A percentile compares a stretch with the other conserved stretches of the same genome.
Conservation (phyloP, 352 stramenopile genomes). For the Phytophthora citricola region DNA sequence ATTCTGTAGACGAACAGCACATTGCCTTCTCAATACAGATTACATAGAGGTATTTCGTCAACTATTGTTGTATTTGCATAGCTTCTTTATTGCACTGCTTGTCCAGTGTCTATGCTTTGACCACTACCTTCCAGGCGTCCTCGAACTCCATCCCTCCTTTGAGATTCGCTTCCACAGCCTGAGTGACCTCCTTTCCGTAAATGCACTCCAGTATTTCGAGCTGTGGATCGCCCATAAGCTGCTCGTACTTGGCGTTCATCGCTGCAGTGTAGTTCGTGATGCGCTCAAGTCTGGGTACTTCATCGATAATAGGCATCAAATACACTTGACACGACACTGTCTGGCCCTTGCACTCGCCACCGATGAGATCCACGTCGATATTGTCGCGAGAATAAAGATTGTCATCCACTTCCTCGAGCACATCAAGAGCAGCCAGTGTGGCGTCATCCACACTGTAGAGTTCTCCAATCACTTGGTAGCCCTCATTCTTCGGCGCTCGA, state of each 20-base stretch:
- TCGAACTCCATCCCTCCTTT: constrained; percentile 43
- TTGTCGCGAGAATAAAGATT: constrained; percentile 56
- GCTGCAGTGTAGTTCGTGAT: constrained; percentile 49
- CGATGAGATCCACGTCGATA: constrained; percentile 50
- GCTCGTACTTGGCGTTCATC: constrained; percentile 43
- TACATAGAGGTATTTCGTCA: constrained; percentile 6
- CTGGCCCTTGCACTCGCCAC: constrained; percentile 26
- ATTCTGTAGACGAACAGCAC: constrained; percentile 88
- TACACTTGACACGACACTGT: constrained; percentile 44
- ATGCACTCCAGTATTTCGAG: constrained; percentile 62
- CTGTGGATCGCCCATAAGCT: constrained; percentile 43
- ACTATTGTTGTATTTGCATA: constrained; percentile 2
- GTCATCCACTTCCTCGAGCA: constrained; percentile 61
- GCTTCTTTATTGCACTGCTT: background rate
- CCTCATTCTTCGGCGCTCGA: constrained; percentile 35
- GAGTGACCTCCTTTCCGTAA: constrained; percentile 42
- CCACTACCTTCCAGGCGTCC: constrained; percentile 43
- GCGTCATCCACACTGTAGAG: constrained; percentile 69
- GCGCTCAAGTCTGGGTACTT: constrained; percentile 42
- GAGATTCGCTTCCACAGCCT: constrained; percentile 41
- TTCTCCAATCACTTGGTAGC: constrained; percentile 64
- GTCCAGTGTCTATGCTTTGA: constrained; percentile 12
- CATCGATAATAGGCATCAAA: constrained; percentile 48
- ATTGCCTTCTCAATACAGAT: constrained; percentile 11
- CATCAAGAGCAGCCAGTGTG: constrained; percentile 59